Percentiles rank a stretch among this genome's conserved stretches.
Conservation (phyloP, 306 rosid genomes). For the Gynostemma pentaphyllum region DNA sequence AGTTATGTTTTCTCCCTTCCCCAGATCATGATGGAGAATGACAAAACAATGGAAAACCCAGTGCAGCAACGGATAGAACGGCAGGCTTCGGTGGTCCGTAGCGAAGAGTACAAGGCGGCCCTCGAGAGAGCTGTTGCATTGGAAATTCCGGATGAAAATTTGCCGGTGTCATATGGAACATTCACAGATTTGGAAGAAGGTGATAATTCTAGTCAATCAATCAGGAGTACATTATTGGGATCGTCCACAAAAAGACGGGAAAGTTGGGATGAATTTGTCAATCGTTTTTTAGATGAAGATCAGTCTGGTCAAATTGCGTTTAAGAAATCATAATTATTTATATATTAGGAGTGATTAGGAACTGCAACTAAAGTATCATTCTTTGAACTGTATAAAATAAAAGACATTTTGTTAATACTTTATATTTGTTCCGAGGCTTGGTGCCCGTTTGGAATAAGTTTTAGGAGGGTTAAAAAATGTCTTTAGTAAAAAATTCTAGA, state of each 20-base stretch:
- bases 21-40: constrained; percentile 67
- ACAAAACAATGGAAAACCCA: constrained; percentile 47
- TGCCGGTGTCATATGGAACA: constrained; percentile 61
- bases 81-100: constrained; percentile 36
- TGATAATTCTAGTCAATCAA: constrained; percentile 45
- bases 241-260: constrained; percentile 27
- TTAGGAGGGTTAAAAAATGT: no score
- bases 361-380: constrained; percentile 1
- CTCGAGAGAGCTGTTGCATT: constrained; percentile 65
- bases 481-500: no score
- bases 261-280: constrained; percentile 68
- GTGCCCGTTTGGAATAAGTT: no score
- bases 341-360: neutral
- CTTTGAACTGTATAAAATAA: neutral
- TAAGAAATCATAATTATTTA: constrained; percentile 28
- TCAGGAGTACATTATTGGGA: constrained; percentile 11
- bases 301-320: constrained; percentile 74
- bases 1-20: neutral
- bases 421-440: neutral
- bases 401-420: neutral
- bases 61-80: constrained; percentile 67
- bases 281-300: constrained; percentile 53
- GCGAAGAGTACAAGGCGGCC: constrained; percentile 65
- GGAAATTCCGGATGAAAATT: constrained; percentile 61
- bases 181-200: constrained; percentile 47